phyloP scores from a whole-genome alignment of 2,329 filamentous ascomycete genomes.

The Catunica adiposa region DNA sequence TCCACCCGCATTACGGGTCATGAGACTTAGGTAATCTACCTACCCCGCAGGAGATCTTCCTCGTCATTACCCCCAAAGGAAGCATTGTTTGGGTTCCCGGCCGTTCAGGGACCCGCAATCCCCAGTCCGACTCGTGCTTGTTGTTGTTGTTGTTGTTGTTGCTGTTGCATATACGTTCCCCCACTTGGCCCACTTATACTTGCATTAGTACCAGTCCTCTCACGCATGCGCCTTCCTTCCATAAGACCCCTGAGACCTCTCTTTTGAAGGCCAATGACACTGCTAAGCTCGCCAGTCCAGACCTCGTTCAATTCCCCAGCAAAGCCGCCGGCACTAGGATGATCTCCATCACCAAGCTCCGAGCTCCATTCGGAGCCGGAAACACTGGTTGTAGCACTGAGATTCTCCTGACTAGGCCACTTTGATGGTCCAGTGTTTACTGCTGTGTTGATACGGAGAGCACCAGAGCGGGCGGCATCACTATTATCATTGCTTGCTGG shows the following conservation, averaged over 20 bases:
- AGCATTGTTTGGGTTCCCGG: no score
- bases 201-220: conserved; percentile 38
- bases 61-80: not conserved
- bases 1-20: not conserved
- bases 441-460: conserved; percentile 33
- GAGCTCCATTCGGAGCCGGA: conserved; percentile 42
- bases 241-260: conserved; percentile 79
- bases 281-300: conserved; percentile 69
- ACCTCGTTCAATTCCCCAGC: conserved; percentile 31
- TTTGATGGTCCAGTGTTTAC: conserved; percentile 19
- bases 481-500: not conserved
- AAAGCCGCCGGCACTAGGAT: conserved; percentile 22
- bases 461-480: conserved; percentile 22
- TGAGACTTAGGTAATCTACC: no score
- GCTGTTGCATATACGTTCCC: conserved; percentile 17
- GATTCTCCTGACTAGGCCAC: conserved; percentile 30
- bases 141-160: conserved; percentile 10
- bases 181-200: conserved; percentile 20
- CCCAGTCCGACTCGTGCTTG: conserved; percentile 33
- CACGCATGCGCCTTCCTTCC: conserved; percentile 77
- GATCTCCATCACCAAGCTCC: conserved; percentile 35
- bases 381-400: conserved; percentile 33
- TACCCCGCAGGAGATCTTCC: no score
- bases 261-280: conserved; percentile 91
- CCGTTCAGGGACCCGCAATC: conserved; percentile 26